These are phyloP conservation scores for Rutstroemia sp. DNA, from an alignment of 2,329 filamentous ascomycete species.

Conservation along the genomic window DNA sequence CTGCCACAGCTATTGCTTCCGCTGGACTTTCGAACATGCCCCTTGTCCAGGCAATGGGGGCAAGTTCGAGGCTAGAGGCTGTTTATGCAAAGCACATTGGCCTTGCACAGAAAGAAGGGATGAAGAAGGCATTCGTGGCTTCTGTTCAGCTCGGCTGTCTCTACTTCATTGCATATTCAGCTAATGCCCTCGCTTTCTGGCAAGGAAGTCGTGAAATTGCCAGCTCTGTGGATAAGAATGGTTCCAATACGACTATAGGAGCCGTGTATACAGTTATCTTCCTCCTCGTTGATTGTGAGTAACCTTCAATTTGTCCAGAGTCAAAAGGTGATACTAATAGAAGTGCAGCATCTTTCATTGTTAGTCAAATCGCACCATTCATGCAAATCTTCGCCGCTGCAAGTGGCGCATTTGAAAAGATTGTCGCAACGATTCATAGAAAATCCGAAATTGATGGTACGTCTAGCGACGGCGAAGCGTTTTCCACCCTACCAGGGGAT, in stretches of 20 bases:
- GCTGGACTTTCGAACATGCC: background rate
- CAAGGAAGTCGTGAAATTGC: constrained; percentile 35
- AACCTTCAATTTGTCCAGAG: too few species aligned
- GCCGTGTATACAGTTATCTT: constrained; percentile 41
- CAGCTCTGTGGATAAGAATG: constrained; percentile 33
- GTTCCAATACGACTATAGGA: background rate
- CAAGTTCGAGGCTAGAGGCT: background rate
- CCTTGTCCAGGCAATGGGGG: background rate
- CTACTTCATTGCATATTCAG: constrained; percentile 27
- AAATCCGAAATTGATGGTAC: background rate
- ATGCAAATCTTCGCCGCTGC: constrained; percentile 3
- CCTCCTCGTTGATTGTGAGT: constrained; percentile 42
- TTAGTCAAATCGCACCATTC: constrained; percentile 4
- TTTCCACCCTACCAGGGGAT: background rate
- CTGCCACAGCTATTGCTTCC: background rate
- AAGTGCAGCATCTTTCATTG: background rate
- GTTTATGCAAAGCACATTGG: background rate
- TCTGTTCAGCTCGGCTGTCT: constrained; percentile 43
- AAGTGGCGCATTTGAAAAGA: background rate
- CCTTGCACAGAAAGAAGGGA: constrained; percentile 33
- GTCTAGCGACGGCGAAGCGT: constrained; percentile 18
- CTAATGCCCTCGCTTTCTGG: constrained; percentile 51
- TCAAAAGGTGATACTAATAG: background rate
- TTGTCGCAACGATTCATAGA: background rate
- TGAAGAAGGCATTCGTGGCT: constrained; percentile 41